These are phyloP conservation scores for Scedosporium aurantiacum DNA, from an alignment of 2,329 filamentous ascomycete species.

Conservation along the genomic window DNA sequence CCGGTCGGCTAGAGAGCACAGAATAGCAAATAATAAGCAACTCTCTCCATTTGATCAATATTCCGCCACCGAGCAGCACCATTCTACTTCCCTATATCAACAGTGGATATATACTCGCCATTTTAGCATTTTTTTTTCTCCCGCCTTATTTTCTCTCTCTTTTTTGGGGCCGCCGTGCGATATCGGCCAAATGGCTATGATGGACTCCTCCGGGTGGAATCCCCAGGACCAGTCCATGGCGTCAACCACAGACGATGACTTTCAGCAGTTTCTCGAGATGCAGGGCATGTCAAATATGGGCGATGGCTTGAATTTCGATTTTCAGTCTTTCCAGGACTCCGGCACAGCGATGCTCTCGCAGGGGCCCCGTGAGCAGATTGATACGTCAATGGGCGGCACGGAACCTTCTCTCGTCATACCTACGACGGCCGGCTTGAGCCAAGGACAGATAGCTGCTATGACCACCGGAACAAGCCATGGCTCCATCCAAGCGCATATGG, in stretches of 20 bases:
- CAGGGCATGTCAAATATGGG: slow-evolving; percentile 40
- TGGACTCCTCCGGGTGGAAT: slow-evolving; percentile 44
- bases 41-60: not conserved
- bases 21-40: too few species aligned
- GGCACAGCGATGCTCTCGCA: slow-evolving; percentile 20
- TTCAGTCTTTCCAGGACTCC: slow-evolving; percentile 39
- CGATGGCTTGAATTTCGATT: slow-evolving; percentile 49
- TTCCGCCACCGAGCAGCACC: too few species aligned
- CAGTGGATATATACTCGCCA: not conserved
- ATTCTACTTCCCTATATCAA: too few species aligned
- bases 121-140: not conserved
- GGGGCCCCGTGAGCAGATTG: slow-evolving; percentile 28
- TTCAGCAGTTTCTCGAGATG: slow-evolving; percentile 54
- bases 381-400: slow-evolving; percentile 38
- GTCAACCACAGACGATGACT: slow-evolving; percentile 44
- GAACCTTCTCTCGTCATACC: slow-evolving; percentile 26
- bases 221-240: slow-evolving; percentile 44
- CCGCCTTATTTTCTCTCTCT: not conserved
- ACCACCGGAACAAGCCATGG: slow-evolving; percentile 33
- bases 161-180: not conserved
- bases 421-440: slow-evolving; percentile 7
- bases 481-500: slow-evolving; percentile 33
- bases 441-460: slow-evolving; percentile 34
- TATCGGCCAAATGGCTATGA: slow-evolving; percentile 15
- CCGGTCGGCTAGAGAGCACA: too few species aligned